phyloP scores from a whole-genome alignment of 805 yeast species.

The Schizosaccharomyces osmophilus region DNA sequence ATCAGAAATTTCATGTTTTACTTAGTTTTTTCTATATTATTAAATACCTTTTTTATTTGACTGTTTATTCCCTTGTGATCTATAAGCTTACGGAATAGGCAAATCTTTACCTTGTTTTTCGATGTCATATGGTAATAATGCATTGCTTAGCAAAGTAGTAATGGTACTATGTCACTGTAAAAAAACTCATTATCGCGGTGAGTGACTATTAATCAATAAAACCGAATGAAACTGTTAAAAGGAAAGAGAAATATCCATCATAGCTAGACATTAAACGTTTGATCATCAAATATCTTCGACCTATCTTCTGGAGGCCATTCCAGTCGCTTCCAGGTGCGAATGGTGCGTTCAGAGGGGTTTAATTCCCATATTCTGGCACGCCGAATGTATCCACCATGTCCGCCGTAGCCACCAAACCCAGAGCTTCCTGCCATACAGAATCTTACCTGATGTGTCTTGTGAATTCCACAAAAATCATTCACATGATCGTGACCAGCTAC shows the following conservation, averaged over 20 bases:
- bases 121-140: too few relatives aligned
- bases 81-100: too few relatives aligned
- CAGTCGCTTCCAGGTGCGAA: constrained; percentile 49
- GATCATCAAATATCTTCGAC: background rate
- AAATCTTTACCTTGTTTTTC: too few relatives aligned
- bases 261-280: background rate
- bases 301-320: constrained; percentile 18
- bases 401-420: constrained; percentile 93
- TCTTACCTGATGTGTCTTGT: constrained; percentile 28
- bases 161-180: too few relatives aligned
- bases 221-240: background rate
- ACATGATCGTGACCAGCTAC: constrained; percentile 90
- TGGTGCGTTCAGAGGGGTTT: constrained; percentile 23
- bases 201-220: too few relatives aligned
- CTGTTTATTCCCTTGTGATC: too few relatives aligned
- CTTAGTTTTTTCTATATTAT: too few relatives aligned
- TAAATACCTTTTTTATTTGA: too few relatives aligned
- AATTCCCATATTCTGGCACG: constrained; percentile 51
- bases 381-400: constrained; percentile 70
- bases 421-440: constrained; percentile 82
- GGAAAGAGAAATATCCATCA: background rate
- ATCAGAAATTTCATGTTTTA: background rate
- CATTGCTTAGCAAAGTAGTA: too few relatives aligned
- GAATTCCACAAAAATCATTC: constrained; percentile 60
- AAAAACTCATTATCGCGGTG: too few relatives aligned